A percentile compares a stretch with the other conserved stretches of the same genome.
phyloP scores from a whole-genome alignment of 2,329 filamentous ascomycete genomes.

The Phyllosticta ampelicida region DNA sequence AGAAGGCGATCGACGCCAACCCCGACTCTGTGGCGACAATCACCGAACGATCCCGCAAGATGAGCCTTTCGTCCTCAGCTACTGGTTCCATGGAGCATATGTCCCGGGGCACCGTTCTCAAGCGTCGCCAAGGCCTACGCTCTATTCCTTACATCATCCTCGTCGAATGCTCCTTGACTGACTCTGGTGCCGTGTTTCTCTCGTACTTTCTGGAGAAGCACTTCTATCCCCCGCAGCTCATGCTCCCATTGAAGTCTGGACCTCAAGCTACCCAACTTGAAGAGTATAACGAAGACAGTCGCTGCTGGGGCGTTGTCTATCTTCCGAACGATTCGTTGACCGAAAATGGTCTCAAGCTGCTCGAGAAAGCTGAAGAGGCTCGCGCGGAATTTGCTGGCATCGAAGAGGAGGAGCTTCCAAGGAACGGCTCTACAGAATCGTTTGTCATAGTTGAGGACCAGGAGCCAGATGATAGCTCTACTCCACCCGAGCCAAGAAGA shows the following conservation, averaged over 20 bases:
- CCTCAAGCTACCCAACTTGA: slow-evolving; percentile 20
- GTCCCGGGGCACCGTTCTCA: slow-evolving; percentile 9
- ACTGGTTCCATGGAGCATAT: background rate
- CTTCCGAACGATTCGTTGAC: slow-evolving; percentile 16
- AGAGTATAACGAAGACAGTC: slow-evolving; percentile 19
- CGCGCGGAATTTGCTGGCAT: slow-evolving; percentile 5
- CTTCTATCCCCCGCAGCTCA: slow-evolving; percentile 27
- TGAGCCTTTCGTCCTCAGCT: background rate
- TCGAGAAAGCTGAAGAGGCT: slow-evolving; percentile 7
- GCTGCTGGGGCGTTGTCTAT: slow-evolving; percentile 26
- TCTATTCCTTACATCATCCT: slow-evolving; percentile 31
- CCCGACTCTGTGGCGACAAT: background rate
- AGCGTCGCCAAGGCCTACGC: slow-evolving; percentile 26
- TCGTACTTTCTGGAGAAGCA: slow-evolving; percentile 31
- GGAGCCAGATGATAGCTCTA: background rate
- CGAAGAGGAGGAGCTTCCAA: background rate
- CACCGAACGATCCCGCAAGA: slow-evolving; percentile 4
- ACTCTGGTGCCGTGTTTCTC: slow-evolving; percentile 30
- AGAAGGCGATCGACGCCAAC: background rate
- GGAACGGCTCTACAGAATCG: background rate
- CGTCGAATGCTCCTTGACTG: slow-evolving; percentile 23
- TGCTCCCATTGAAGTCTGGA: slow-evolving; percentile 21
- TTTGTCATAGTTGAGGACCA: slow-evolving; percentile 9
- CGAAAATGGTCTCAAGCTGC: slow-evolving; percentile 8
- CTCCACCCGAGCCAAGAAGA: background rate